Percentiles rank a stretch among this genome's conserved stretches.
Conservation (phyloP, 306 rosid species). For the Prinsepia uniflora region DNA sequence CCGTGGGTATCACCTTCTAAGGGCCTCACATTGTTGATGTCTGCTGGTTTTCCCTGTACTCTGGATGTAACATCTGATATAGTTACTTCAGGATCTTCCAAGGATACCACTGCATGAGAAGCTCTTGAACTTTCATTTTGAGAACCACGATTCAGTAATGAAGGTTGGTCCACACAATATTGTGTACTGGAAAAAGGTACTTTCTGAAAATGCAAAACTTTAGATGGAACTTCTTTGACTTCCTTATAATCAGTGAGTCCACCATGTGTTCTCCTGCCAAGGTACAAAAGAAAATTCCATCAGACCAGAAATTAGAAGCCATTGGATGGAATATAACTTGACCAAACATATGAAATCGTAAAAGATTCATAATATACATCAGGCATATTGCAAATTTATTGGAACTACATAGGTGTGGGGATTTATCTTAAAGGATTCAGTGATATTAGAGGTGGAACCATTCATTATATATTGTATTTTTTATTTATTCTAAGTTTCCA, state of each 20-base stretch:
- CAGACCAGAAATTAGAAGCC: not conserved
- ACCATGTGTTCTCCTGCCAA: conserved; percentile 64
- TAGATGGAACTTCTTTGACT: not conserved
- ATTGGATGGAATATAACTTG: not conserved
- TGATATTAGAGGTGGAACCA: too few relatives aligned
- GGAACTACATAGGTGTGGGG: too few relatives aligned
- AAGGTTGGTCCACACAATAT: not conserved
- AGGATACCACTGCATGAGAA: not conserved
- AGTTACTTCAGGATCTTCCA: not conserved
- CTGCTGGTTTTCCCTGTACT: not conserved
- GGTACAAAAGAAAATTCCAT: conserved; percentile 9
- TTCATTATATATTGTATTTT: too few relatives aligned
- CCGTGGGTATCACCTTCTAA: not conserved
- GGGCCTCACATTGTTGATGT: too few relatives aligned
- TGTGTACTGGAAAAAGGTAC: not conserved
- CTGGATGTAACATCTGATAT: not conserved
- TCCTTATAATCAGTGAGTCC: conserved; percentile 50
- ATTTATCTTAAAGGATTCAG: too few relatives aligned
- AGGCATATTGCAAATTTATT: too few relatives aligned
- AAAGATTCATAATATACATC: too few relatives aligned
- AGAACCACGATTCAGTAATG: not conserved
- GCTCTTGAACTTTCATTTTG: conserved; percentile 1
- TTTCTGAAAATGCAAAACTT: not conserved
- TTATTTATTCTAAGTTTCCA: too few relatives aligned
- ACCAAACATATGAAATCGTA: not conserved